A percentile compares a stretch with the other conserved stretches of the same genome.
phyloP scores from a whole-genome alignment of 208 protist species.

The Wallacemonas rigidus region DNA sequence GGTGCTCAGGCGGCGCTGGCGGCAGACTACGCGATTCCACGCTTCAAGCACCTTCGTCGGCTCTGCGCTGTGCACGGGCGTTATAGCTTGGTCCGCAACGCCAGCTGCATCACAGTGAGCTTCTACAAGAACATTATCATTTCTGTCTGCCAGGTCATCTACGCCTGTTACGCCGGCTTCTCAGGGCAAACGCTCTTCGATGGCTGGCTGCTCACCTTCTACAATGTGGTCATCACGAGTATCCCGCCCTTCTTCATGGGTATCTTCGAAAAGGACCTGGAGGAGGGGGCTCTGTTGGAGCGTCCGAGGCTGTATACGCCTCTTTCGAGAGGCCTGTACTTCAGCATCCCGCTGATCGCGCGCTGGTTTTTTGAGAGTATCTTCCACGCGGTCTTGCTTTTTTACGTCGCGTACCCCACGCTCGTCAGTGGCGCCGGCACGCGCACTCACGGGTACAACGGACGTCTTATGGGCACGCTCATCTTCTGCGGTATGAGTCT shows the following conservation, averaged over 20 bases:
- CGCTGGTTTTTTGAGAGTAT: conserved; percentile 70
- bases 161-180: conserved; percentile 86
- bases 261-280: conserved; percentile 93
- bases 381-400: conserved; percentile 63
- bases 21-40: conserved; percentile 94
- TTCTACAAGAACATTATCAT: conserved; percentile 98
- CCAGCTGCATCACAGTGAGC: conserved; percentile 92
- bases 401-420: conserved; percentile 63
- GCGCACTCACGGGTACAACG: conserved; percentile 40
- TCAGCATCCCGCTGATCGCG: conserved; percentile 45
- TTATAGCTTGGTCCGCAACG: conserved; percentile 94
- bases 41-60: conserved; percentile 92
- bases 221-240: conserved; percentile 88
- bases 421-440: conserved; percentile 28
- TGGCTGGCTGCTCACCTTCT: conserved; percentile 88
- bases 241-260: conserved; percentile 90
- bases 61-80: conserved; percentile 96
- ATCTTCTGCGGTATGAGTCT: conserved; percentile 72
- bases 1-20: conserved; percentile 94
- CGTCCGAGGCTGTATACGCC: conserved; percentile 77
- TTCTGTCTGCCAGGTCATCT: conserved; percentile 90
- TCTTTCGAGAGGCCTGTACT: conserved; percentile 76
- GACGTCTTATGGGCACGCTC: conserved; percentile 58
- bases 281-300: conserved; percentile 59
- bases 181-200: conserved; percentile 91